phyloP scores from a whole-genome alignment of 2,329 filamentous ascomycete genomes.

The Aspergillus sergii region DNA sequence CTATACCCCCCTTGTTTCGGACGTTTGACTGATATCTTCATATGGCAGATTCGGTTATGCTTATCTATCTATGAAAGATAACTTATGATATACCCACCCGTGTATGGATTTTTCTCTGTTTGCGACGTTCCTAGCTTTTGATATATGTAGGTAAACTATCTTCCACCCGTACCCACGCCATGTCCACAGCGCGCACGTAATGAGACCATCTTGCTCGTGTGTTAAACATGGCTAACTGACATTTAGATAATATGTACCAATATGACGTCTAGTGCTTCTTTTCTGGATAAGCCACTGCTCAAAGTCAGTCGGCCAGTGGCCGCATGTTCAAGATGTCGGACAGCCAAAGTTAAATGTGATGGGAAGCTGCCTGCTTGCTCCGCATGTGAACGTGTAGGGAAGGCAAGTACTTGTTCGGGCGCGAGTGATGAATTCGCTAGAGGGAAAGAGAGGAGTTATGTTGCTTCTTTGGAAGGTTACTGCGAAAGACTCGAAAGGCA shows the following conservation, averaged over 20 bases:
- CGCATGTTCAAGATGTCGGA: constrained; percentile 79
- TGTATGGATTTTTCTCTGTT: neutral
- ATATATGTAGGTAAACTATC: neutral
- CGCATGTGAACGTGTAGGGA: constrained; percentile 88
- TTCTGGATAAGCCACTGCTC: constrained; percentile 44
- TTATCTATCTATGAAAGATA: neutral
- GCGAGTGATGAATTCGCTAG: constrained; percentile 95
- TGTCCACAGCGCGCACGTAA: neutral
- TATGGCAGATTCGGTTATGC: neutral
- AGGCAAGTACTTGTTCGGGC: constrained; percentile 84
- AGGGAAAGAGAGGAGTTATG: constrained; percentile 95
- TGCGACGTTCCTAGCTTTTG: neutral
- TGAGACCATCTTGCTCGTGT: neutral
- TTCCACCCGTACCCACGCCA: neutral
- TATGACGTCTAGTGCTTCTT: constrained; percentile 38
- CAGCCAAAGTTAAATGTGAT: constrained; percentile 97
- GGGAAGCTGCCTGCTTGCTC: constrained; percentile 94
- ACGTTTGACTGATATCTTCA: neutral
- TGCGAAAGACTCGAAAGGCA: constrained; percentile 85
- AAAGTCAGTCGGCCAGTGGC: constrained; percentile 76
- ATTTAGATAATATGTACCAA: constrained; percentile 24
- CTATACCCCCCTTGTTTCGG: neutral
- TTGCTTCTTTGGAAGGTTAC: constrained; percentile 88
- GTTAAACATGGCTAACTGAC: neutral
- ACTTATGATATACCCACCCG: neutral